phyloP scores from a whole-genome alignment of 2,329 filamentous ascomycete genomes.

The Trichoderma atroviride region DNA sequence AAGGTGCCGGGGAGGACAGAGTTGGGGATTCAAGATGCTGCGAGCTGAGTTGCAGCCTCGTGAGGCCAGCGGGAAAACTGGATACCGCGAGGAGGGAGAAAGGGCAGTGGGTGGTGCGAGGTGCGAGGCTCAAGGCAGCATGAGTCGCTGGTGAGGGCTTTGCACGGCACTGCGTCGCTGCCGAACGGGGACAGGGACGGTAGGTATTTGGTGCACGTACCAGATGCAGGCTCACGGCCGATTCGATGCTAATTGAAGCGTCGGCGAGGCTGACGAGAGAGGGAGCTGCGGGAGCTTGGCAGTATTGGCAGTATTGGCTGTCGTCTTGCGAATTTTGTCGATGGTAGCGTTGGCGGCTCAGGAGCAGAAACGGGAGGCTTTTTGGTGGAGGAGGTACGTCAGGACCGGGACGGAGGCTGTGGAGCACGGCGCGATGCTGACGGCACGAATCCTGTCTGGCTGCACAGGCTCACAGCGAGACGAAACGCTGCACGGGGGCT shows the following conservation, averaged over 20 bases:
- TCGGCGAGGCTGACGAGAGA: neutral
- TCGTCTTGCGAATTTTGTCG: slow-evolving; percentile 21
- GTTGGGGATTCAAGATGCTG: neutral
- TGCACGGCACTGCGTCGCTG: neutral
- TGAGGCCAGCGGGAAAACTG: neutral
- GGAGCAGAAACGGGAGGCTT: slow-evolving; percentile 26
- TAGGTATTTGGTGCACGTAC: neutral
- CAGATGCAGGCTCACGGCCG: neutral
- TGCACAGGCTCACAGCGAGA: slow-evolving; percentile 22
- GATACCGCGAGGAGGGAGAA: neutral
- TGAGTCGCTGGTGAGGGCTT: slow-evolving; percentile 19
- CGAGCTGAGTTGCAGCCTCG: slow-evolving; percentile 1
- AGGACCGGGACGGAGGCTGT: slow-evolving; percentile 27
- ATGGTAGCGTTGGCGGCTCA: slow-evolving; percentile 23
- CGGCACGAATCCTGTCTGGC: slow-evolving; percentile 21
- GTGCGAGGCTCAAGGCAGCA: neutral
- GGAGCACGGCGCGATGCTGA: slow-evolving; percentile 28
- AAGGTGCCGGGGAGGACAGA: neutral
- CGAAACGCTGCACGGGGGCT: slow-evolving; percentile 21
- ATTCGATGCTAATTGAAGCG: slow-evolving; percentile 10
- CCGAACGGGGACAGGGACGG: neutral
- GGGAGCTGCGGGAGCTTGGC: neutral
- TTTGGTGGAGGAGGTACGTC: slow-evolving; percentile 28
- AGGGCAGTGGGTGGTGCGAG: neutral
- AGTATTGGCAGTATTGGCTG: neutral